Evolutionary conservation across 208 protist species (phyloP), one percentile per base, ranked within the genome.

Genomic region (Wallacemonas sp.): DNA sequence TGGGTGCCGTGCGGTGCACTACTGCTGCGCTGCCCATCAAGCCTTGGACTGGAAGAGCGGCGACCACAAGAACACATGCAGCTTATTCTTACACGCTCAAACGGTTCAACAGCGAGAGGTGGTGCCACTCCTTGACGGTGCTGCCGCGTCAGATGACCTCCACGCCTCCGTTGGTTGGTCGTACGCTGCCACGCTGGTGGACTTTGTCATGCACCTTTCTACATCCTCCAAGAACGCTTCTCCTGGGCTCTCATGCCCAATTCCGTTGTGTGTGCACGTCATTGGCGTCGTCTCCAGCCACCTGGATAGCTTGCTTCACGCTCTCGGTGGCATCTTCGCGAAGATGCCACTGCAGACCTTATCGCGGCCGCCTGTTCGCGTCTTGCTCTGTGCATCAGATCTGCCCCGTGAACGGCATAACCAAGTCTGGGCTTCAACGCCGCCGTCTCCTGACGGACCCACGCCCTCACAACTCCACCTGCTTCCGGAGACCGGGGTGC

Each of bases 1-100:
- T 34, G 75, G 72, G 11, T 95, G 90, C 64, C 79, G 78, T 34
- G 73, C 83, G 1, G 82, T 90, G 8, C 70, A 68, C 72, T 95
- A 95, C 62, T 95, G 90, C 75, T 79, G 80, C 62, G 81, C 77
- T 56, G 70, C 74, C 4, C 86, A 95, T 46, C 90, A 93, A 70
- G 72, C 65, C 60, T 64, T 86, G 49, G 86, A 89, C 63, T 95
- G 90, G 86, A 91, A 81, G 49, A 38, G n/a, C 36, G 80, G 76
- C 3, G 28, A 39, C n/a, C 85, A 95, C 71, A 75, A 68, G 62
- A 53, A 56, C 46, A 75, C 79, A 58, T 95, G 88, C 74, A 68
- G 53, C 41, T 47, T 83, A 39, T 92, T 84, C 79, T 59, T 60
- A 19, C 66, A 66, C 21, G 83, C 80, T n/a, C 33, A 70, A 24